These are phyloP conservation scores for Plectranthus barbatus DNA, from an alignment of 257 asterid species.

Conservation along the genomic window DNA sequence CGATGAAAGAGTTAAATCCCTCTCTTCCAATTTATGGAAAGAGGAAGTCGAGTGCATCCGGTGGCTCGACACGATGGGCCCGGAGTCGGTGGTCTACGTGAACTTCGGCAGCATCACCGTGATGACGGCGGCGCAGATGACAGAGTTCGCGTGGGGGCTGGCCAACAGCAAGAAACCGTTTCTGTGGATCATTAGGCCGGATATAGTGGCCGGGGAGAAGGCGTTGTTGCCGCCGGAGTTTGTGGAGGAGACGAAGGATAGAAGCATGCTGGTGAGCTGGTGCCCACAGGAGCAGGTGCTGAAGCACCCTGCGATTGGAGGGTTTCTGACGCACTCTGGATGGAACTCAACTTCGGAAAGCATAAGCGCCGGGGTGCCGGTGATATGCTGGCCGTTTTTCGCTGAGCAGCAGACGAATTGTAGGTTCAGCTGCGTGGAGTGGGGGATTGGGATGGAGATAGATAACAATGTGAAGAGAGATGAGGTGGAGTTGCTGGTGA, in stretches of 20 bases:
- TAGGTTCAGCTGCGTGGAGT: slow-evolving; percentile 32
- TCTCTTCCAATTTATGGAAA: slow-evolving; percentile 39
- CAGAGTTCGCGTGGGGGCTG: slow-evolving; percentile 47
- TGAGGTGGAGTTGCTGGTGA: slow-evolving; percentile 38
- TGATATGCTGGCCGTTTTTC: slow-evolving; percentile 51
- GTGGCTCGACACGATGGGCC: slow-evolving; percentile 33
- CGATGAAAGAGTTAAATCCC: slow-evolving; percentile 4
- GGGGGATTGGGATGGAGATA: slow-evolving; percentile 48
- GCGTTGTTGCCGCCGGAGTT: too few relatives aligned
- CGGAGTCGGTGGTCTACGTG: slow-evolving; percentile 41
- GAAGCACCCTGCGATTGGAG: too few relatives aligned
- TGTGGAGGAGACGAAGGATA: too few relatives aligned
- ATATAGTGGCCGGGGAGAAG: too few relatives aligned
- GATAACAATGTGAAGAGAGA: slow-evolving; percentile 39
- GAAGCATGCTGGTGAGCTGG: too few relatives aligned
- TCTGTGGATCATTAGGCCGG: too few relatives aligned
- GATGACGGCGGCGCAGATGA: slow-evolving; percentile 31
- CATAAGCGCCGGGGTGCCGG: slow-evolving; percentile 51
- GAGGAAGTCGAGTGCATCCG: slow-evolving; percentile 30
- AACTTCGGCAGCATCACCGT: too few relatives aligned
- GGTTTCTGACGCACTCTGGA: too few relatives aligned
- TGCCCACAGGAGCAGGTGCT: too few relatives aligned
- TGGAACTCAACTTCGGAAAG: too few relatives aligned
- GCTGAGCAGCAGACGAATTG: slow-evolving; percentile 55
- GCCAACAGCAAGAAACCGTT: too few relatives aligned